Conservation (phyloP, 2,329 filamentous ascomycete genomes). For the Xylaria sp. region DNA sequence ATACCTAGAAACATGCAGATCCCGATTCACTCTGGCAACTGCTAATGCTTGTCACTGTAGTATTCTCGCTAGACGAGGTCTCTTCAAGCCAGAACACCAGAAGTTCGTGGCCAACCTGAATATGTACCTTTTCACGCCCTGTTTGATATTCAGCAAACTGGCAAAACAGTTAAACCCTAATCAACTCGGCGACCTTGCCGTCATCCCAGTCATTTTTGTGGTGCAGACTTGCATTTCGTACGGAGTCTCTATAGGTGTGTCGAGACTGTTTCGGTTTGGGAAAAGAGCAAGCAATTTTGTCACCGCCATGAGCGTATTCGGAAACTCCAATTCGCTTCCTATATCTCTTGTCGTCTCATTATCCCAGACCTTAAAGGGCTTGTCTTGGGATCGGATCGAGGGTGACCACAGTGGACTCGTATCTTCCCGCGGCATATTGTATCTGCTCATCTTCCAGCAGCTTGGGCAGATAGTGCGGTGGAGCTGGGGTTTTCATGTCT, state of each 20-base stretch:
- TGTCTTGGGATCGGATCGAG: constrained; percentile 92
- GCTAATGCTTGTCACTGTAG: constrained; percentile 18
- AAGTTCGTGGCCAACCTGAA: constrained; percentile 98
- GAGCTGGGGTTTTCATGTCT: constrained; percentile 97
- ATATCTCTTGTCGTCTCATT: constrained; percentile 96
- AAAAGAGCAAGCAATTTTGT: constrained; percentile 93
- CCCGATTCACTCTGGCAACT: neutral
- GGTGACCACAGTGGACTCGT: constrained; percentile 97
- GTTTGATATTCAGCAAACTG: constrained; percentile 96
- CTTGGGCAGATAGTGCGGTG: constrained; percentile 93
- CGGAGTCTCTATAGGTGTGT: constrained; percentile 75
- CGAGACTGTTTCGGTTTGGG: constrained; percentile 81
- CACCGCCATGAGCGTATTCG: constrained; percentile 96
- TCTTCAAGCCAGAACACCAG: constrained; percentile 95
- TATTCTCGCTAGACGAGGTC: constrained; percentile 86
- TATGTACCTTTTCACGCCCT: constrained; percentile 95
- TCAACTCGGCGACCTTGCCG: constrained; percentile 87
- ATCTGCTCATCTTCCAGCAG: constrained; percentile 97
- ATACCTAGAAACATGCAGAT: neutral
- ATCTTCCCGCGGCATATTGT: constrained; percentile 90
- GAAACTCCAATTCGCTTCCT: constrained; percentile 96
- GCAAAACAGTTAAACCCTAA: constrained; percentile 93
- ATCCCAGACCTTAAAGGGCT: constrained; percentile 87
- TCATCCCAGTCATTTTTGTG: constrained; percentile 95
- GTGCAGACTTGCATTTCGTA: constrained; percentile 91